A percentile compares a stretch with the other conserved stretches of the same genome.
These are phyloP conservation scores for Naganishia kalamii DNA, from an alignment of 768 basidiomycete genomes.

Conservation along the genomic window DNA sequence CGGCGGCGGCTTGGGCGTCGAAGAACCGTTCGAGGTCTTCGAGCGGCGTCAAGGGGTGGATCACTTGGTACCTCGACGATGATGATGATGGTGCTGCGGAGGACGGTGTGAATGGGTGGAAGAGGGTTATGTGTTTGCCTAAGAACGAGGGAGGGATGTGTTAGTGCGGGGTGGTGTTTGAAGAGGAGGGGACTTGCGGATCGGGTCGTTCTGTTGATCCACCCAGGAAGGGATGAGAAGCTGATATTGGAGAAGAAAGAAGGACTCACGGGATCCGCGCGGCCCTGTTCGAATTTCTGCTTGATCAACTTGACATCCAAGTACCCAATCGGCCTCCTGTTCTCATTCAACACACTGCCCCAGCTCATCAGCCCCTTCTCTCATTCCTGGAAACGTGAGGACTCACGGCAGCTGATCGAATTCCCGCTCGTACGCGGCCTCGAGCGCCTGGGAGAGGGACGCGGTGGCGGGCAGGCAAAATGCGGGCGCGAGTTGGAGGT, in stretches of 20 bases:
- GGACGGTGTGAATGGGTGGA: slow-evolving; percentile 37
- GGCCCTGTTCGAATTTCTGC: slow-evolving; percentile 66
- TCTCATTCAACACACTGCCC: slow-evolving; percentile 68
- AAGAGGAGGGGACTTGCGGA: slow-evolving; percentile 45
- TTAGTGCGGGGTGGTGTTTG: background rate
- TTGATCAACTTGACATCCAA: slow-evolving; percentile 71
- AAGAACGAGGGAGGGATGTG: background rate
- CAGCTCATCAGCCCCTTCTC: background rate
- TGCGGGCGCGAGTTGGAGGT: slow-evolving; percentile 61
- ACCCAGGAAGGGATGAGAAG: background rate
- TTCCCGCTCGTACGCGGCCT: slow-evolving; percentile 85
- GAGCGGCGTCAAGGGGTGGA: slow-evolving; percentile 73
- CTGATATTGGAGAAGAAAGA: slow-evolving; percentile 10
- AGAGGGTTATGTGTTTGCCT: slow-evolving; percentile 43
- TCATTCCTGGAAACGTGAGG: background rate
- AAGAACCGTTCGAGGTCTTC: slow-evolving; percentile 77
- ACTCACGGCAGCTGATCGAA: slow-evolving; percentile 86
- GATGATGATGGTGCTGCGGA: background rate
- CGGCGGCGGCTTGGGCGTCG: slow-evolving; percentile 9
- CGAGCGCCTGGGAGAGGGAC: slow-evolving; percentile 67
- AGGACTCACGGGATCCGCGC: slow-evolving; percentile 62
- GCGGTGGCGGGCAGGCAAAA: slow-evolving; percentile 71
- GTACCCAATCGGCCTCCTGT: slow-evolving; percentile 73
- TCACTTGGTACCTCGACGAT: slow-evolving; percentile 48
- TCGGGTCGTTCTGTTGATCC: slow-evolving; percentile 60